Evolutionary conservation across 257 asterid genomes (phyloP).

Genomic region (Vinca minor): DNA sequence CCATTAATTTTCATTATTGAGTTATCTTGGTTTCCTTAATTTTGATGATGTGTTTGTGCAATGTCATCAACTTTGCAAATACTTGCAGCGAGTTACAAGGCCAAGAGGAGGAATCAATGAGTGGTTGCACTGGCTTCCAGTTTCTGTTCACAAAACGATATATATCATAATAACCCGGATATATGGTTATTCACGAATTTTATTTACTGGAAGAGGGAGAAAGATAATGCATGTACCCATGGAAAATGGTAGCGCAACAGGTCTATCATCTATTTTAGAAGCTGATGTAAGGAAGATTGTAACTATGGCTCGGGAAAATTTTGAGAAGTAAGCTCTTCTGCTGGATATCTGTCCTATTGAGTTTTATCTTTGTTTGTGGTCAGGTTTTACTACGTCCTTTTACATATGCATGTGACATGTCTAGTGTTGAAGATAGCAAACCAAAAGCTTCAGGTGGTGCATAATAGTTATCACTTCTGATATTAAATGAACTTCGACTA

Average conservation of each 20-base stretch:
- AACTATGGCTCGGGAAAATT: conserved; percentile 70
- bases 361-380: background rate
- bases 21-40: background rate
- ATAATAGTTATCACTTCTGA: too few relatives aligned
- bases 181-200: conserved; percentile 36
- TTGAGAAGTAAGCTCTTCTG: conserved; percentile 58
- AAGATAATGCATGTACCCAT: conserved; percentile 27
- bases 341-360: background rate
- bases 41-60: background rate
- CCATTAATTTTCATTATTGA: background rate
- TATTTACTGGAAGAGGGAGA: conserved; percentile 42
- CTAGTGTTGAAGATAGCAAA: too few relatives aligned
- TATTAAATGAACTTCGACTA: too few relatives aligned
- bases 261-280: conserved; percentile 74
- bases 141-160: conserved; percentile 69
- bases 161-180: conserved; percentile 52
- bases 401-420: too few relatives aligned
- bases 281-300: conserved; percentile 78
- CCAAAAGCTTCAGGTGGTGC: too few relatives aligned
- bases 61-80: conserved; percentile 10
- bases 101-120: conserved; percentile 95
- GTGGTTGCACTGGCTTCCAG: conserved; percentile 93
- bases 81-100: conserved; percentile 78
- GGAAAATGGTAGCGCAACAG: conserved; percentile 49
- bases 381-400: too few relatives aligned